Conservation (phyloP, 176 grass and related monocot species). For the Triticum aestivum region IWGSC_CS_RefSeq_v2.1 NC_057804.1:225009227-225009726, state of each 20-base stretch:
- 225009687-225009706: not conserved
- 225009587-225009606: constrained; percentile 28
- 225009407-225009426: not conserved
- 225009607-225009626: constrained; percentile 20
- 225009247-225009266: too few relatives aligned
- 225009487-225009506: not conserved
- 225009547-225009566: constrained; percentile 22
- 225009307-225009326: too few relatives aligned
- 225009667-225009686: not conserved
- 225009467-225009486: not conserved
- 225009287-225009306: too few relatives aligned
- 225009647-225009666: not conserved
- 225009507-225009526: not conserved
- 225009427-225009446: not conserved
- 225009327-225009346: too few relatives aligned
- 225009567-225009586: constrained; percentile 36
- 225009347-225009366: too few relatives aligned
- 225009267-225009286: too few relatives aligned
- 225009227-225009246: too few relatives aligned
- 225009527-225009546: constrained; percentile 25
- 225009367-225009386: not conserved
- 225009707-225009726: not conserved
- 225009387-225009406: not conserved
- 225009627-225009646: not conserved
- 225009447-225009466: not conserved